Conservation (phyloP, 2,329 filamentous ascomycete genomes). For the Didymellaceae sp. region DNA sequence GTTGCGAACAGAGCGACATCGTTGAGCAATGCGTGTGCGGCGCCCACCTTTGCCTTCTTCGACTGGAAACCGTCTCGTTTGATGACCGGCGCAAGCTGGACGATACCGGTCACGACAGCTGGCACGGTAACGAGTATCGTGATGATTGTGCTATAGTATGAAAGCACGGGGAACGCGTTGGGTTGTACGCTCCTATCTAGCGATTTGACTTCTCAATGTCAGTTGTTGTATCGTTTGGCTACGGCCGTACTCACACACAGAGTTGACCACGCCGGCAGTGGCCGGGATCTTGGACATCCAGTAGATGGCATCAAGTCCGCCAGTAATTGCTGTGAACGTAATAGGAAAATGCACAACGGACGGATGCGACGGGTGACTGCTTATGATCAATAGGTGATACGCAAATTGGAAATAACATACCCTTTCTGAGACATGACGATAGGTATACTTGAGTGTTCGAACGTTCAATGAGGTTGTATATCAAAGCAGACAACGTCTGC, state of each 20-base stretch:
- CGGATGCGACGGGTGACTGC: conserved; percentile 54
- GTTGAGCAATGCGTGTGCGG: conserved; percentile 53
- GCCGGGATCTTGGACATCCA: conserved; percentile 42
- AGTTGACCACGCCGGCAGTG: conserved; percentile 41
- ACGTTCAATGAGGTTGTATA: background rate
- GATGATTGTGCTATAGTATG: conserved; percentile 54
- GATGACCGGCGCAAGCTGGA: conserved; percentile 52
- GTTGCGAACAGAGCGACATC: conserved; percentile 50
- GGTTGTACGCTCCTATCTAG: conserved; percentile 35
- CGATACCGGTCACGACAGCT: conserved; percentile 40
- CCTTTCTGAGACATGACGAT: conserved; percentile 13
- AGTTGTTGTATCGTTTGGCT: background rate
- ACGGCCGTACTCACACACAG: conserved; percentile 24
- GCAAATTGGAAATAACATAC: background rate
- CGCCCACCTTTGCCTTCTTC: conserved; percentile 51
- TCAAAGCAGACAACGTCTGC: background rate
- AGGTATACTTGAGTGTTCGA: background rate
- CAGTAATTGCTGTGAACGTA: conserved; percentile 53
- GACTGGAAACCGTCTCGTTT: conserved; percentile 52
- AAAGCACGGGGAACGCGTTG: conserved; percentile 48
- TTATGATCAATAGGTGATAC: background rate
- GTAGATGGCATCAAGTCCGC: conserved; percentile 51
- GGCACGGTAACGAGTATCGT: conserved; percentile 44
- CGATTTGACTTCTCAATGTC: conserved; percentile 30
- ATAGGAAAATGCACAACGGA: conserved; percentile 57